These are phyloP conservation scores for Ruellia speciosa DNA, from an alignment of 305 asterid genomes.

Conservation along the genomic window DNA sequence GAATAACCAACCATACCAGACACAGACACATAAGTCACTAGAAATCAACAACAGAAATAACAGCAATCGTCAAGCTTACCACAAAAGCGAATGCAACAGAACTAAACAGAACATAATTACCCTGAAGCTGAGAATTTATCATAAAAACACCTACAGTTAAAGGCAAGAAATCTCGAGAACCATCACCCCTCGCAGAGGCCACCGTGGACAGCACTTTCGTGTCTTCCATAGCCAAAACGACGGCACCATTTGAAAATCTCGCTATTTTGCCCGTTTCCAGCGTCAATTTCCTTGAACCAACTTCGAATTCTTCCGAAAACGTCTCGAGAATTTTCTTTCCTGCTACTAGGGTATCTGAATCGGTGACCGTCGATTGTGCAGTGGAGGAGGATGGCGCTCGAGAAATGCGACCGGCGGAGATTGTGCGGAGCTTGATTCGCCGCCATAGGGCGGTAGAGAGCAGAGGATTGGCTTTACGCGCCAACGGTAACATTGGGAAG, in stretches of 20 bases:
- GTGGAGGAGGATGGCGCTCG: conserved; percentile 39
- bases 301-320: conserved; percentile 73
- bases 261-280: conserved; percentile 87
- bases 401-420: conserved; percentile 56
- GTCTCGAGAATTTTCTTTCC: conserved; percentile 68
- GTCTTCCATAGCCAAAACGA: conserved; percentile 74
- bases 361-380: conserved; percentile 24
- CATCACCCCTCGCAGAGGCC: conserved; percentile 71
- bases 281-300: conserved; percentile 53
- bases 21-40: too few species aligned
- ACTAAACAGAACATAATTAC: neutral
- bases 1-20: too few species aligned
- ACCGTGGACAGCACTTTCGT: conserved; percentile 86
- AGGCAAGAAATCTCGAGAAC: conserved; percentile 75
- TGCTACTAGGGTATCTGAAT: conserved; percentile 30
- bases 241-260: conserved; percentile 85
- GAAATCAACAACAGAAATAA: too few species aligned
- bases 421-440: conserved; percentile 46
- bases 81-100: neutral
- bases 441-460: conserved; percentile 58
- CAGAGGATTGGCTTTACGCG: conserved; percentile 51
- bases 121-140: neutral
- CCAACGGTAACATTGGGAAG: conserved; percentile 52
- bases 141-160: conserved; percentile 56
- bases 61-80: neutral